Evolutionary conservation across 1,284 basidiomycete genomes (phyloP).

Genomic region (Fomitopsis schrenkii): DNA sequence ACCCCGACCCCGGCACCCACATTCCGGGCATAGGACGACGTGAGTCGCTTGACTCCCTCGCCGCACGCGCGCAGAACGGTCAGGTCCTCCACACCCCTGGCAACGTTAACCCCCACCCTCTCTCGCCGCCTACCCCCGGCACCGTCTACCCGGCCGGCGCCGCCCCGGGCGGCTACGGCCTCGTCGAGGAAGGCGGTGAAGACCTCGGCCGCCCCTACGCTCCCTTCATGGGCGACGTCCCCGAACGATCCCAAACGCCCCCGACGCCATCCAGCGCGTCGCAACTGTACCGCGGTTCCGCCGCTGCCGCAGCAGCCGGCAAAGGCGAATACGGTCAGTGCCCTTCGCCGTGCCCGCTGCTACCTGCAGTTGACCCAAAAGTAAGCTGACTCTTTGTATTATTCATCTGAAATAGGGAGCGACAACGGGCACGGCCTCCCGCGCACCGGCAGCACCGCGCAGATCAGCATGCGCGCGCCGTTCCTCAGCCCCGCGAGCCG

Average conservation of each 20-base stretch:
- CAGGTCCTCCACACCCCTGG: conserved; percentile 7
- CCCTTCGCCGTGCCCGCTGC: background rate
- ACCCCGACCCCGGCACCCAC: conserved; percentile 47
- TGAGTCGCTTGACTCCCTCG: conserved; percentile 32
- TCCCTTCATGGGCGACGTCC: conserved; percentile 43
- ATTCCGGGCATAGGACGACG: conserved; percentile 36
- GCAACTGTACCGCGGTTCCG: conserved; percentile 42
- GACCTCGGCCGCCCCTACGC: conserved; percentile 41
- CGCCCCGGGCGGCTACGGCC: conserved; percentile 14
- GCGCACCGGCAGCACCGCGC: conserved; percentile 30
- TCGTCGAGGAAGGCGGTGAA: conserved; percentile 11
- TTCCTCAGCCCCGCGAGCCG: conserved; percentile 67
- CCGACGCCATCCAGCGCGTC: conserved; percentile 28
- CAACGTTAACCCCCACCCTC: conserved; percentile 2
- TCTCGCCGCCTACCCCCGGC: conserved; percentile 13
- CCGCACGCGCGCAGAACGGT: conserved; percentile 15
- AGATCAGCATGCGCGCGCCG: conserved; percentile 55
- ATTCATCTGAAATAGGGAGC: background rate
- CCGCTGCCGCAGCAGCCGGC: conserved; percentile 32
- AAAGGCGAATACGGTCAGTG: conserved; percentile 19
- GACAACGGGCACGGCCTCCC: conserved; percentile 28
- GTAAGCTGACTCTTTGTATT: conserved; percentile 4
- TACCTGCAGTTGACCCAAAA: conserved; percentile 2
- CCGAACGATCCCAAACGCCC: conserved; percentile 19
- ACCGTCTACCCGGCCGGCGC: conserved; percentile 12